Evolutionary conservation across 2,329 filamentous ascomycete genomes (phyloP), one percentile per base, ranked within the genome.

Genomic region (Huntiella omanensis): DNA sequence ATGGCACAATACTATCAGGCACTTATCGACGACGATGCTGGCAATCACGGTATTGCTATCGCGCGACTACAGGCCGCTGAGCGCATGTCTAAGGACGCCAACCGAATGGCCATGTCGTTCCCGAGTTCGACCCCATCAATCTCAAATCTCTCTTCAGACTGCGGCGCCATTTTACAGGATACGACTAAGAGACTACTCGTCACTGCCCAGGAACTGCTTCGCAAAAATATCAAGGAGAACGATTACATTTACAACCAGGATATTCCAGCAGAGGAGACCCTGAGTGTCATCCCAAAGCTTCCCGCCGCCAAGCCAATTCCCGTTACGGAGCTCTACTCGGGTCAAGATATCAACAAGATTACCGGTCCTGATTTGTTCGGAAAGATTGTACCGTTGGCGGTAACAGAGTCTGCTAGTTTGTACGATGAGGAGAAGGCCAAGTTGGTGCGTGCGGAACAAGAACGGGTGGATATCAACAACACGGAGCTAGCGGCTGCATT

Each of bases 351-450:
- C 37, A 85, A 94, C 59, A 75, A 86, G 19, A 96, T 98, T 51
- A 96, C 93, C 34, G 92, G 92, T 0, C 88, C 91, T 0, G 91
- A 98, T 57, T 80, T 98, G 44, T 98, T 98, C 62, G 79, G 91
- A 54, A 93, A 93, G 60, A 94, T 98, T 50, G 84, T 96, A 2
- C 91, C 91, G 0, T 81, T 96, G 65, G 83, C 86, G 3, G 88
- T 98, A 1, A 98, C 91, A 0, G 88, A 98, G 61, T 92, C 85
- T 17, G 91, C 91, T 10, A 96, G 91, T 64, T 65, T 96, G 55
- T 98, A 98, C 59, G 91, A 96, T 53, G 91, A 98, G 62, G 91
- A 98, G 60, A 98, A 98, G 63, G 91, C 91, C 10, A 96, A 98
- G 60, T 65, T 98, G 48, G 78, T 95, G 36, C 76, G 91, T 48